Percentiles rank a stretch among this genome's conserved stretches.
Evolutionary conservation across 495 filamentous ascomycete genomes (phyloP).

Genomic region (Lineolata rhizophorae): DNA sequence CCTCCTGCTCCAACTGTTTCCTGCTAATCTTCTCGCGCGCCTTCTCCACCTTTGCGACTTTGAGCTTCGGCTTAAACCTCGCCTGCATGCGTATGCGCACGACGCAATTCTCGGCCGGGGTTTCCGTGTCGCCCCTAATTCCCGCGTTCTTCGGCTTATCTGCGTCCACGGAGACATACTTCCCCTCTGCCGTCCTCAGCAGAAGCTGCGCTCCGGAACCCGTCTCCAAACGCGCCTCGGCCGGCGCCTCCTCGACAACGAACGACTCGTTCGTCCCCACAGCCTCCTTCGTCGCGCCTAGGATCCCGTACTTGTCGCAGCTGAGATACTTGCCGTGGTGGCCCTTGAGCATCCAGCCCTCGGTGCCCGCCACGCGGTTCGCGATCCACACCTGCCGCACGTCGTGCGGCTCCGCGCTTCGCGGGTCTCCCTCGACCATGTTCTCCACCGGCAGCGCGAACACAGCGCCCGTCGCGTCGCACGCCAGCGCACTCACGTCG

Average conservation of each 20-base stretch:
- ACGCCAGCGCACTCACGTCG: constrained; percentile 48
- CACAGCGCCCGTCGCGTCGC: constrained; percentile 65
- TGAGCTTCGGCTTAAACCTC: constrained; percentile 66
- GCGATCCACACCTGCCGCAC: constrained; percentile 91
- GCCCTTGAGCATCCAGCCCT: constrained; percentile 63
- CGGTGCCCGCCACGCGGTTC: constrained; percentile 61
- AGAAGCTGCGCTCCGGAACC: constrained; percentile 16
- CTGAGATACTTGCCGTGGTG: constrained; percentile 67
- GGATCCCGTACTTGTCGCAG: constrained; percentile 62
- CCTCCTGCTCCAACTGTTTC: constrained; percentile 67
- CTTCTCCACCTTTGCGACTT: constrained; percentile 57
- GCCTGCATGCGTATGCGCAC: constrained; percentile 85
- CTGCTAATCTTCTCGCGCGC: constrained; percentile 63
- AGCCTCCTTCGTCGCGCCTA: constrained; percentile 57
- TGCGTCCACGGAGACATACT: background rate
- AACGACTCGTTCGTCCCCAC: constrained; percentile 69
- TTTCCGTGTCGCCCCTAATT: constrained; percentile 57
- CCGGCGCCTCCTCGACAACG: constrained; percentile 13
- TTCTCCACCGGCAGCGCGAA: constrained; percentile 66
- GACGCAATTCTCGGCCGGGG: constrained; percentile 50
- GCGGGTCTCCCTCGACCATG: constrained; percentile 52
- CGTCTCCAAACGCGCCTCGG: constrained; percentile 14
- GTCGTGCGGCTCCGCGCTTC: constrained; percentile 76
- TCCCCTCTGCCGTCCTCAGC: constrained; percentile 13
- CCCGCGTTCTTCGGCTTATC: background rate